Conservation (phyloP, 805 yeast species). For the Aciculoconidium aculeatum region DNA sequence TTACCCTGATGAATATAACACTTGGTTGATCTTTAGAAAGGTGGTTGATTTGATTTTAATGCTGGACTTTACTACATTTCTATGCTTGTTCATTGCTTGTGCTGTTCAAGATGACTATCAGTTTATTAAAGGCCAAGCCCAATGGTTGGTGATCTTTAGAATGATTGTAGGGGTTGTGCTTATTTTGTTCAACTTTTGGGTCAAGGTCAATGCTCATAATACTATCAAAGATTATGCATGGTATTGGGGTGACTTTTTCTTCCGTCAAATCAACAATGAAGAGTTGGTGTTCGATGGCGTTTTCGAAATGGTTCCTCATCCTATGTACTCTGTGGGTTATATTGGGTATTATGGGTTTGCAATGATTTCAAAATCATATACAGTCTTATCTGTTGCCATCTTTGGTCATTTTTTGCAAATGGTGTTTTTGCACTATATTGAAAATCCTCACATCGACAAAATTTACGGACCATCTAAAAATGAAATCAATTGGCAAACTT, state of each 20-base stretch:
- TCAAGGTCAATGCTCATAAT: constrained; percentile 79
- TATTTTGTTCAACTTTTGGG: constrained; percentile 75
- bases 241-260: constrained; percentile 95
- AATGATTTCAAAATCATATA: constrained; percentile 66
- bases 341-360: constrained; percentile 85
- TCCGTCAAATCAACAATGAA: constrained; percentile 56
- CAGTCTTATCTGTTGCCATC: constrained; percentile 62
- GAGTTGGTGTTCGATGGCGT: constrained; percentile 83
- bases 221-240: constrained; percentile 88
- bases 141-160: constrained; percentile 43
- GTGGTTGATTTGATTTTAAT: constrained; percentile 75
- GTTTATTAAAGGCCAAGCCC: constrained; percentile 34
- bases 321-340: constrained; percentile 88
- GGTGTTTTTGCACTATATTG: constrained; percentile 66
- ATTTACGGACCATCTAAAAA: constrained; percentile 53
- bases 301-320: constrained; percentile 85
- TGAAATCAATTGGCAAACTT: constrained; percentile 30
- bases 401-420: constrained; percentile 76
- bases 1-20: constrained; percentile 68
- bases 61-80: constrained; percentile 77
- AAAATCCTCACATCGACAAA: constrained; percentile 82
- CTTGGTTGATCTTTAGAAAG: constrained; percentile 77
- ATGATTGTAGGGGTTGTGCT: constrained; percentile 54
- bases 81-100: constrained; percentile 53
- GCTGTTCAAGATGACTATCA: constrained; percentile 34